phyloP scores from a whole-genome alignment of 192 early-diverging fungal genomes.

The Paraglomus occultum region DNA sequence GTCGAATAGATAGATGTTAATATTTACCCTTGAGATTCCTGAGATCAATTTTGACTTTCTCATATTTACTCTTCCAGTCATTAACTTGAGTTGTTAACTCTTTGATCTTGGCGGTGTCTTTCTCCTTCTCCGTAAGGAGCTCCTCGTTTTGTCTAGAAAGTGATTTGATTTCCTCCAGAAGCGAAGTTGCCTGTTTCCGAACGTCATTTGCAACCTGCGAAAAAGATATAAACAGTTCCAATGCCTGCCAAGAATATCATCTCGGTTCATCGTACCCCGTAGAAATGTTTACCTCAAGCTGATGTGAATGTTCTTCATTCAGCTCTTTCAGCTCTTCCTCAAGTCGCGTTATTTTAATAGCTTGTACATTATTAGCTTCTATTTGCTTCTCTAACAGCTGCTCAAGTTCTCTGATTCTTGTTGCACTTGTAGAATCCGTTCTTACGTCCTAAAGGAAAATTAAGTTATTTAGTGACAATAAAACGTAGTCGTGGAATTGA shows the following conservation, averaged over 20 bases:
- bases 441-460: background rate
- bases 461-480: background rate
- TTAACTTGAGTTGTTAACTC: conserved; percentile 36
- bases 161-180: conserved; percentile 67
- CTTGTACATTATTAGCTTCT: conserved; percentile 37
- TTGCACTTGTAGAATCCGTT: background rate
- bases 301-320: conserved; percentile 70
- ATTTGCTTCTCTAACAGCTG: conserved; percentile 39
- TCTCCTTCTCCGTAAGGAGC: conserved; percentile 44
- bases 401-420: conserved; percentile 37
- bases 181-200: conserved; percentile 62
- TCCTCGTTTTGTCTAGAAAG: conserved; percentile 63
- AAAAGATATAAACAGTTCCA: background rate
- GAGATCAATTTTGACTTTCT: conserved; percentile 49
- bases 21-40: conserved; percentile 53
- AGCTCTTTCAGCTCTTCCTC: conserved; percentile 62
- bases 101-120: conserved; percentile 41
- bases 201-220: conserved; percentile 73
- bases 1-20: background rate
- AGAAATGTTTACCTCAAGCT: conserved; percentile 58
- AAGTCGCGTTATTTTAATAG: conserved; percentile 36
- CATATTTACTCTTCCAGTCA: conserved; percentile 48
- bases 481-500: background rate
- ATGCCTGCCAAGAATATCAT: background rate
- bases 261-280: conserved; percentile 25